Evolutionary conservation across 1,284 basidiomycete genomes (phyloP), one percentile per base, ranked within the genome.

Genomic region (Ganoderma sinense): DNA sequence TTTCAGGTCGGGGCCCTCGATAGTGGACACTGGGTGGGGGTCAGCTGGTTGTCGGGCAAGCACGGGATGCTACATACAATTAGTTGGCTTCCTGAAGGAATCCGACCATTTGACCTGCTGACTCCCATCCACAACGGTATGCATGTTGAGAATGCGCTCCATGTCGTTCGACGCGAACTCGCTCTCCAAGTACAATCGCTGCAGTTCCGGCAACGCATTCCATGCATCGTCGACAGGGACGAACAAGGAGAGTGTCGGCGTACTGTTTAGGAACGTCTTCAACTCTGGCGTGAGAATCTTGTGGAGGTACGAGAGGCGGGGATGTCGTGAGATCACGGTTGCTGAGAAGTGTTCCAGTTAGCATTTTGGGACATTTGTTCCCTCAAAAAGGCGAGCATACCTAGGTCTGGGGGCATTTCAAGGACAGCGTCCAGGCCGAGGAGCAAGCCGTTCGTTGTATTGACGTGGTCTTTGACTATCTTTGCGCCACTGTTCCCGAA

Each of bases 221-320:
- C 91, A 98, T 13, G 98, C 97, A 31, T 87, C 82, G 77, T 98
- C 89, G 18, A 92, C 85, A 0, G 98, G 97, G 2, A 98, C 87
- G 80, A 99, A 99, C 45, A 99, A 76, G 0, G 97, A 98, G 41
- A 98, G 82, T 76, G 94, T 91, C 0, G 94, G 83, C 0, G 88
- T 90, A 62, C 82, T 82, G 68, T 90, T 90, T 48, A 95, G 83
- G 43, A 87, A 81, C n/a, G 80, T 76, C 53, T 82, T 76, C 53
- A 92, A 85, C 59, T 87, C 85, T 1, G 87, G 80, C 4, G 89
- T 93, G 67, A 93, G 80, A 66, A 94, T 88, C 69, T 85, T 87
- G 70, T 87, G 80, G 71, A 96, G 90, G 80, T 94, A 95, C 18
- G 90, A 89, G 36, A 95, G 80, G 0, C 88, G 86, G 2, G 89